These are phyloP conservation scores for Otatea glauca DNA, from an alignment of 176 grass and related monocot genomes.

Conservation along the genomic window DNA sequence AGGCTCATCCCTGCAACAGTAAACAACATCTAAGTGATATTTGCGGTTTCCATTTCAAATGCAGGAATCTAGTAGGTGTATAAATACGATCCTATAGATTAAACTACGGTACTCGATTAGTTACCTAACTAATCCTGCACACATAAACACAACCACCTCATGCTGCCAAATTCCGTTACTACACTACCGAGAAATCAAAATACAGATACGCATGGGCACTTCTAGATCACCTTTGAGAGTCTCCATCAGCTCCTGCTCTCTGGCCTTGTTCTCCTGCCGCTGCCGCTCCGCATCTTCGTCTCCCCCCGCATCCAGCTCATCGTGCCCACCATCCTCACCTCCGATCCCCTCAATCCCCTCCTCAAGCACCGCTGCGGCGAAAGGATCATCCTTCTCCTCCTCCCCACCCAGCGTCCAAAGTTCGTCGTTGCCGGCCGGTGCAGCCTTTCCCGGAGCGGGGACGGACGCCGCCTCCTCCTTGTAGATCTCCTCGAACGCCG, in stretches of 20 bases:
- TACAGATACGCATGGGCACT: conserved; percentile 11
- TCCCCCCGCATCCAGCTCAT: conserved; percentile 31
- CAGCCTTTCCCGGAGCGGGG: neutral
- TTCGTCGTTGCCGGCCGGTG: conserved; percentile 13
- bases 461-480: conserved; percentile 36
- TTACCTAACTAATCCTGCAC: conserved; percentile 1
- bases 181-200: conserved; percentile 21
- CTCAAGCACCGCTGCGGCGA: conserved; percentile 53
- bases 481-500: conserved; percentile 55
- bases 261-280: conserved; percentile 51
- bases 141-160: conserved; percentile 13
- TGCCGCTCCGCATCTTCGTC: conserved; percentile 48
- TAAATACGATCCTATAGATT: neutral
- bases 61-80: neutral
- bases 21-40: neutral
- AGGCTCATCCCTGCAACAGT: neutral
- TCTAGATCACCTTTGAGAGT: conserved; percentile 68
- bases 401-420: conserved; percentile 49
- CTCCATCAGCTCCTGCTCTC: conserved; percentile 75
- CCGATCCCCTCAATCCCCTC: conserved; percentile 50
- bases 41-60: neutral
- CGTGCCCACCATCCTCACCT: conserved; percentile 28
- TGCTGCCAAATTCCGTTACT: neutral
- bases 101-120: neutral
- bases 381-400: conserved; percentile 60